Percentiles rank a stretch among this genome's conserved stretches.
Evolutionary conservation across 768 basidiomycete species (phyloP).

Genomic region (Mrakia blollopis): DNA sequence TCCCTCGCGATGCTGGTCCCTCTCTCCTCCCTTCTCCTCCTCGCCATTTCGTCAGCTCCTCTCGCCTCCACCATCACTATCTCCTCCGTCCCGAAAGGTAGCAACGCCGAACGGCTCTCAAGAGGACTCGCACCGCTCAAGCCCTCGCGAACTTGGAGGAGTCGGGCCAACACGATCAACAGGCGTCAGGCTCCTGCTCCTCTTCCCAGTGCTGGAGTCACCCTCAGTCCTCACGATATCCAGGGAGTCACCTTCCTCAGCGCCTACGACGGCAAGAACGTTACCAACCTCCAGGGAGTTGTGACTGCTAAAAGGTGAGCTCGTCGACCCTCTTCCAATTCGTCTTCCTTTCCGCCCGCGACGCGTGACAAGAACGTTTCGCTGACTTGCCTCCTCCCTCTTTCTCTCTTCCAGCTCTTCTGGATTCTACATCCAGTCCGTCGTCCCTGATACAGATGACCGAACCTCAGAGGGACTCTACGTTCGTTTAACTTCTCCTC

Average conservation of each 20-base stretch:
- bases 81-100: background rate
- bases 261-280: background rate
- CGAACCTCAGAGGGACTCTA: constrained; percentile 16
- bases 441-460: background rate
- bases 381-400: background rate
- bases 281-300: constrained; percentile 2
- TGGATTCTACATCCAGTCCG: constrained; percentile 18
- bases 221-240: constrained; percentile 14
- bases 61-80: constrained; percentile 1
- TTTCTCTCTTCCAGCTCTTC: background rate
- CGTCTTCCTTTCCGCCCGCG: background rate
- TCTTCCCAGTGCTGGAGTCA: background rate
- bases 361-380: background rate
- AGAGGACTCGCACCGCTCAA: background rate
- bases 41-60: background rate
- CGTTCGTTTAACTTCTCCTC: background rate
- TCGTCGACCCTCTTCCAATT: background rate
- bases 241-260: constrained; percentile 1
- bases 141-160: background rate
- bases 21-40: background rate
- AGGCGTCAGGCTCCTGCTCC: background rate
- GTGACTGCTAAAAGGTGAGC: constrained; percentile 18
- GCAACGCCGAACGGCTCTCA: background rate
- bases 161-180: background rate
- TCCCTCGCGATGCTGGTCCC: background rate